Evolutionary conservation across 129 eudicot species (phyloP), one percentile per base, ranked within the genome.

Genomic region (Escallonia rubra): DNA sequence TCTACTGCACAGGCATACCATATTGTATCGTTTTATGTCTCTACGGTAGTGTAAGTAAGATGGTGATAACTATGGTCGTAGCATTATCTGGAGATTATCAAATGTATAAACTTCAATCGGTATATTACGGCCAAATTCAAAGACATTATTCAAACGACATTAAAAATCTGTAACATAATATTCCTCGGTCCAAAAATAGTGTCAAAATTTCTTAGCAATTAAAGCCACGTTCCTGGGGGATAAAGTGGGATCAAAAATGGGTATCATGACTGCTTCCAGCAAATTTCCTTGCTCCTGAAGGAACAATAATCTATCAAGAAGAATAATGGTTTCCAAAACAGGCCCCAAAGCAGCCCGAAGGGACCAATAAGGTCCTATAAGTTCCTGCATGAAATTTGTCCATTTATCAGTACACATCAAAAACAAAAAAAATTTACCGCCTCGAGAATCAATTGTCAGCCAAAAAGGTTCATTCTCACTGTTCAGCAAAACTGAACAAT

Each of bases 311-410:
- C 97, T 79, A 65, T 93, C 96, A 15, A 93, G 96, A 46, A 89
- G 83, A 74, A 93, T 38, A 16, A 93, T 64, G 62, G 96, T 89
- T 74, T 93, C 98, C 78, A 93, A 52, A 38, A 85, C 78, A 10
- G 98, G 96, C 59, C 98, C 96, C 50, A 86, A 61, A 67, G 91
- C 82, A 66, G 95, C 96, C 43, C 95, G 74, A 41, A 93, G 72
- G 9, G 92, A 80, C 98, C 98, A 93, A 74, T 86, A 93, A 71
- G 90, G 87, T 54, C 98, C 98, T 59, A 89, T 74, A 66, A 89
- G 56, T 65, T 77, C 95, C 95, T 86, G 85, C 85, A 64, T 15
- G 58, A 59, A 57, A 53, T 54, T 23, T 10, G 46, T 41, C 67
- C 56, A 23, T 8, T 11, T 53, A 51, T 47, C 64, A 55, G 57